Evolutionary conservation across 306 rosid genomes (phyloP), one percentile per base, ranked within the genome.

Genomic region (Pterocarpus santalinus): DNA sequence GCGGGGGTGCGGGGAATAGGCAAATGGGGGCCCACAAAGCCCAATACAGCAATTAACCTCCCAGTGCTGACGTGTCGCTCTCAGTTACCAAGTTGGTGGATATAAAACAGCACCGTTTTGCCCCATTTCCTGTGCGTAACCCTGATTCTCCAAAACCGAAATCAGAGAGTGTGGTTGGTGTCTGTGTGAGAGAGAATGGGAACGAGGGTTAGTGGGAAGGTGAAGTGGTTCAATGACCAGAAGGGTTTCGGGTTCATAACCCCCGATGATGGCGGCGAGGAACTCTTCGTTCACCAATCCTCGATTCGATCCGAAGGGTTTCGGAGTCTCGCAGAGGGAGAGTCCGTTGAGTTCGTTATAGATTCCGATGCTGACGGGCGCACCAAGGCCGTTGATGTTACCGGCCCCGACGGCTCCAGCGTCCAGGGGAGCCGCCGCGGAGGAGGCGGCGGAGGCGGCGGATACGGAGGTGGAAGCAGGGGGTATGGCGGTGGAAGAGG

Each of bases 191-290:
- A 7, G 61, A 46, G 44, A 22, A 91, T 94, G 97, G 63, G 90
- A 4, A 88, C 66, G 15, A 86, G 90, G 46, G 69, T 86, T 30
- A 85, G 44, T 51, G 98, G 98, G 2, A 94, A 86, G 36, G 98
- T 94, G 75, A 94, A 94, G 80, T 94, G 98, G 98, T 94, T 94
- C 91, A 92, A 87, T 13, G 98, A 94, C 73, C 84, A 73, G 79
- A 94, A 94, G 88, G 98, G 97, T 1, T 94, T 80, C 46, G 97
- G 98, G 1, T 94, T 94, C 91, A 94, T 94, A 9, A 91, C 97
- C 80, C 98, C 98, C 0, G 78, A 82, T 44, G 87, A 92, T 44
- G 98, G 97, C 4, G 81, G 90, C 22, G 97, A 90, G 0, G 98
- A 94, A 8, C 88, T 94, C 33, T 92, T 94, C 14, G 98, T 94